phyloP scores from a whole-genome alignment of 2,329 filamentous ascomycete genomes.

The Clarireedia paspali region DNA sequence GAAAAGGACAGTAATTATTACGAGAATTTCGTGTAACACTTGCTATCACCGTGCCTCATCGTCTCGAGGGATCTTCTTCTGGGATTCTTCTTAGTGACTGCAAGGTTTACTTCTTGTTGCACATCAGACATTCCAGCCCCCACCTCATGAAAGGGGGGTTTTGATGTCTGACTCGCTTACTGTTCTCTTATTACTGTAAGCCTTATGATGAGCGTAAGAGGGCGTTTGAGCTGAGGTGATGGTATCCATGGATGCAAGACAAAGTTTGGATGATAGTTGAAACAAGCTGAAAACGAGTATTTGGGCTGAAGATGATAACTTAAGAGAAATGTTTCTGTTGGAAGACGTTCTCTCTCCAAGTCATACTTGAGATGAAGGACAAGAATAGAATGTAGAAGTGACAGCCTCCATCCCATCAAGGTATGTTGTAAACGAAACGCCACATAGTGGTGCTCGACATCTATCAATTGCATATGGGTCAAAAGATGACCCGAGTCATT shows the following conservation, averaged over 20 bases:
- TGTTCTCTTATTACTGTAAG: background rate
- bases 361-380: too few species aligned
- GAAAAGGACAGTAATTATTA: background rate
- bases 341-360: too few species aligned
- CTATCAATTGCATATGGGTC: too few species aligned
- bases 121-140: conserved; percentile 1
- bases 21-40: background rate
- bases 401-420: too few species aligned
- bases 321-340: too few species aligned
- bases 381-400: too few species aligned
- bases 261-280: background rate
- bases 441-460: too few species aligned
- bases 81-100: background rate
- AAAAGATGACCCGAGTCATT: too few species aligned
- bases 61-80: background rate
- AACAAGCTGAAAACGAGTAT: too few species aligned
- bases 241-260: background rate
- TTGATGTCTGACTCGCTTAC: background rate
- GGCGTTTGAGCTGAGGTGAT: background rate
- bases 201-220: too few species aligned
- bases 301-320: too few species aligned
- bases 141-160: background rate
- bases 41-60: background rate
- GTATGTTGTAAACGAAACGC: too few species aligned
- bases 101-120: conserved; percentile 1